A percentile compares a stretch with the other conserved stretches of the same genome.
Conservation (phyloP, 495 filamentous ascomycete genomes). For the Hyphodiscus hymeniophilus region DNA sequence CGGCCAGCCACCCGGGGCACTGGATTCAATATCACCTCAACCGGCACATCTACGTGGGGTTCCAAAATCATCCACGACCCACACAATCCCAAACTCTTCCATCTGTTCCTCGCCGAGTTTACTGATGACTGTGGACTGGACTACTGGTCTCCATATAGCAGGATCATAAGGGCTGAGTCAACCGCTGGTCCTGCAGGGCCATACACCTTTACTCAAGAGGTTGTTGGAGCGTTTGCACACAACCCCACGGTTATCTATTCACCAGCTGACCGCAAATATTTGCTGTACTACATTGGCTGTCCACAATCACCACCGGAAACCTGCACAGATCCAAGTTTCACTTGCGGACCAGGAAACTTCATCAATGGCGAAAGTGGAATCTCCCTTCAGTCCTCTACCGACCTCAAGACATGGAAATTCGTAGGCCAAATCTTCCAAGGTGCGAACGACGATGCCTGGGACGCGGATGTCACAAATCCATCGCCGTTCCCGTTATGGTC, state of each 20-base stretch:
- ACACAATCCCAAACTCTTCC: constrained; percentile 22
- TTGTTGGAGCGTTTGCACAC: constrained; percentile 29
- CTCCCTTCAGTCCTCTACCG: background rate
- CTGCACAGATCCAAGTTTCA: constrained; percentile 3
- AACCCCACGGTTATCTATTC: constrained; percentile 32
- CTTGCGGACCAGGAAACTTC: constrained; percentile 18
- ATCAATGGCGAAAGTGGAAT: background rate
- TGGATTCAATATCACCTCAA: constrained; percentile 30
- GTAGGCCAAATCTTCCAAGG: constrained; percentile 1
- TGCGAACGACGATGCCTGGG: constrained; percentile 8
- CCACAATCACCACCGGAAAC: background rate
- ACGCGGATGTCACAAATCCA: constrained; percentile 26
- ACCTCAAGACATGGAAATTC: background rate
- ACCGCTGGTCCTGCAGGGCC: constrained; percentile 28
- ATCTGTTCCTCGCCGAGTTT: constrained; percentile 31
- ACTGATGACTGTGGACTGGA: constrained; percentile 28
- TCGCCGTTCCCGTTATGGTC: constrained; percentile 24
- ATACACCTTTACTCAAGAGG: constrained; percentile 26
- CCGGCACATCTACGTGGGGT: constrained; percentile 33
- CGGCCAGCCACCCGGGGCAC: constrained; percentile 22
- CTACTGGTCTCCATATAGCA: constrained; percentile 31
- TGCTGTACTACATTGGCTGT: constrained; percentile 32
- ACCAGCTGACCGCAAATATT: constrained; percentile 25
- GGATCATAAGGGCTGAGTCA: constrained; percentile 30
- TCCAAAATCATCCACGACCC: constrained; percentile 31